Evolutionary conservation across 139 green algal genomes (phyloP).

Genomic region (Nannochloris sp.): DNA sequence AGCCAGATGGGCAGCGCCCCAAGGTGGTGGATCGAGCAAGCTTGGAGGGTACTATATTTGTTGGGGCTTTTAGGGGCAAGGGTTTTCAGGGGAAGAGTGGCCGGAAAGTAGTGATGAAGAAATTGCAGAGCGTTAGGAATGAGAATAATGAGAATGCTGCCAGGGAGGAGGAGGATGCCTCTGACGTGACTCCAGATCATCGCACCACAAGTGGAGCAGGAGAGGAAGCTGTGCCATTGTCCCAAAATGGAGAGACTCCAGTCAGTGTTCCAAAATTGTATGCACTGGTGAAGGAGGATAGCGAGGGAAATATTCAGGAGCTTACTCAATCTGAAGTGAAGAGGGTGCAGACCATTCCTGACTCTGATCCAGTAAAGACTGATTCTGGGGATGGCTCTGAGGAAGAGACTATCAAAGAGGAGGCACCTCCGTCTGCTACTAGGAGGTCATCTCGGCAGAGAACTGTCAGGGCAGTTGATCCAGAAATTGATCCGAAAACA

Average conservation of each 20-base stretch:
- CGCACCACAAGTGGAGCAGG: neutral
- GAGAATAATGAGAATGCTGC: neutral
- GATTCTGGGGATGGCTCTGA: no score
- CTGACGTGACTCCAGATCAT: constrained; percentile 4
- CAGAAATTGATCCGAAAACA: neutral
- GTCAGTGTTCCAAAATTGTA: constrained; percentile 2
- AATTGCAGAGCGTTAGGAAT: constrained; percentile 4
- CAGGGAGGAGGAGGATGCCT: constrained; percentile 15
- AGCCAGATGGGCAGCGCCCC: constrained; percentile 26
- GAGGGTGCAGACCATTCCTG: neutral
- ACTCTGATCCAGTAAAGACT: no score
- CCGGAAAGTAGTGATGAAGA: neutral
- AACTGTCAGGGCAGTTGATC: neutral
- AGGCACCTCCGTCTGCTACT: no score
- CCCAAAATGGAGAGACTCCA: neutral
- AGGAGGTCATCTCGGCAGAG: no score
- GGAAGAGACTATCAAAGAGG: no score
- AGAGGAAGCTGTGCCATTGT: neutral
- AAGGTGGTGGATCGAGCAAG: constrained; percentile 31
- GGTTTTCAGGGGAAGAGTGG: constrained; percentile 20
- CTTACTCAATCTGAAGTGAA: constrained; percentile 18
- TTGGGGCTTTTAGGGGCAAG: constrained; percentile 37
- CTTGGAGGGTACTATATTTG: constrained; percentile 28
- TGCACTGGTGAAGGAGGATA: constrained; percentile 10
- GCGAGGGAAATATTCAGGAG: constrained; percentile 6